Percentiles rank a stretch among this genome's conserved stretches.
Evolutionary conservation across 1,284 basidiomycete species (phyloP).

Genomic region (Neonothopanus nambi): DNA sequence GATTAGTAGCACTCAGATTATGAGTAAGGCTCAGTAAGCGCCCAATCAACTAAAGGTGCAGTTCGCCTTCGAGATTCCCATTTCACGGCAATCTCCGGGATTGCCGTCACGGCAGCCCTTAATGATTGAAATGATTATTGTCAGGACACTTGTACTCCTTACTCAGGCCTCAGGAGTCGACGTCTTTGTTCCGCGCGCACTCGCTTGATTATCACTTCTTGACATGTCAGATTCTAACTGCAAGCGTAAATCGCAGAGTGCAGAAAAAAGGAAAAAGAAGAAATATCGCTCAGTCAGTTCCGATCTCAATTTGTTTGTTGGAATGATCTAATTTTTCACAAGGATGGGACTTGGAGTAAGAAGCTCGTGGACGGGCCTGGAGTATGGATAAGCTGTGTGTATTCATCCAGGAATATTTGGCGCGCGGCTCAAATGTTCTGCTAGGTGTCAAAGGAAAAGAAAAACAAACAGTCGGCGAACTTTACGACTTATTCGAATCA

Average conservation of each 20-base stretch:
- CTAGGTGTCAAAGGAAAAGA: constrained; percentile 75
- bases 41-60: no score
- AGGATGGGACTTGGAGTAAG: constrained; percentile 69
- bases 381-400: constrained; percentile 74
- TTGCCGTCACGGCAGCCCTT: no score
- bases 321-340: not conserved
- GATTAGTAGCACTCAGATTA: no score
- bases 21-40: no score
- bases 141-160: no score
- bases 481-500: constrained; percentile 75
- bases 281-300: constrained; percentile 43
- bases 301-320: not conserved
- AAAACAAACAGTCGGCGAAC: constrained; percentile 69
- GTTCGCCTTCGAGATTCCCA: no score
- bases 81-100: no score
- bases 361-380: constrained; percentile 73
- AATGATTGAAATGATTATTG: no score
- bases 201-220: not conserved
- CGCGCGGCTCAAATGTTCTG: constrained; percentile 3
- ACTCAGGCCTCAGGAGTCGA: no score
- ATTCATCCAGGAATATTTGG: not conserved
- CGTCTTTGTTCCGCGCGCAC: no score
- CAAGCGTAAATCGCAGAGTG: constrained; percentile 17
- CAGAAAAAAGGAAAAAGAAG: constrained; percentile 34
- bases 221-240: constrained; percentile 7